Base-by-base conservation (phyloP, 1,139 yeast species). In the Maudiozyma humilis region DNA sequence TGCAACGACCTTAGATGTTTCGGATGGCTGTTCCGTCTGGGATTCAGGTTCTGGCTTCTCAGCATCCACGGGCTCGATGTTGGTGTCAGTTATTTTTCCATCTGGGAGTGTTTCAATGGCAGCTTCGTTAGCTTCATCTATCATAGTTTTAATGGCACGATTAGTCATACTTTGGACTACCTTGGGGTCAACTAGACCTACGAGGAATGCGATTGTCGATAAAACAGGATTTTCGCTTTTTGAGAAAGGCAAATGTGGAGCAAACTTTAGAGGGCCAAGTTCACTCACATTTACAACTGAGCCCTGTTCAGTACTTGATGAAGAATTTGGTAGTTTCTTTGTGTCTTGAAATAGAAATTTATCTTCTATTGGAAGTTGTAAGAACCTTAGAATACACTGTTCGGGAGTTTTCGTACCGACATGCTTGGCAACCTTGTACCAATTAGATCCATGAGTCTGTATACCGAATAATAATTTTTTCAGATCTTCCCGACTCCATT, bases 201-300 rank as follows among this genome's bases (percentile, higher is more conserved):
- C 81, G 66, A 93, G 70, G 63, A 89, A 91, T 4, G 95, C 81
- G 50, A 91, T 75, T 32, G 94, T 91, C 32, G 94, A 82, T 69
- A 91, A 75, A 3, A 91, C 89, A 1, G 99, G 98, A 62, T 91
- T 91, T 55, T 91, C 97, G 23, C 82, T 78, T 36, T 87, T 76
- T 42, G 87, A 79, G 39, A 86, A 81, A 6, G 97, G 96, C 46
- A 89, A 72, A 59, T 82, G 82, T 3, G 93, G 81, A 3, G 91
- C 82, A 63, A 76, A 88, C 59, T 82, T 84, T 53, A 89, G 71
- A n/a, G 95, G 82, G 0, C 89, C 89, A 23, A 79, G 60, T 32
- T 71, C 68, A 23, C 45, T 45, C 7, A 43, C 48, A 38, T 45
- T 46, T 4, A 42, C 38, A 3, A 42, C 15, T 15, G 34, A 15